Base-by-base conservation (phyloP, 768 basidiomycete genomes). In the Dictyophora rubrovolvata region DNA sequence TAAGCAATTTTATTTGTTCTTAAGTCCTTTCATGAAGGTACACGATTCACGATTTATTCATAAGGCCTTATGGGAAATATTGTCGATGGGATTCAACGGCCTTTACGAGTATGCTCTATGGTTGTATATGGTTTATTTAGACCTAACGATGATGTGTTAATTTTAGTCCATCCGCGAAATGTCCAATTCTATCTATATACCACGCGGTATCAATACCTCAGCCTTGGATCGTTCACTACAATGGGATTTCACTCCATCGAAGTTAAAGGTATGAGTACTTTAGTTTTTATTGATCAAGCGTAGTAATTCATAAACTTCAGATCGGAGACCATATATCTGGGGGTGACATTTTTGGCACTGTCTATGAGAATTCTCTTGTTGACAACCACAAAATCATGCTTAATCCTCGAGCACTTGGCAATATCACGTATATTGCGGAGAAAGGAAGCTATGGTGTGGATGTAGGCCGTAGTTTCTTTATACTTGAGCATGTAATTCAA, bases 181-280 rank as follows among this genome's bases (percentile, higher is more conserved):
- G 47, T 97, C 96, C 49, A 88, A 97, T 67, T 96, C 93, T n/a
- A 99, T 99, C 68, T 99, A 99, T 73, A 98, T 99, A 62, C 96
- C 96, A 63, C 88, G 93, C 67, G 96, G 96, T 58, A 98, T 99
- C 73, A 98, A 98, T 74, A 98, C 96, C 35, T 85, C 94, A 63
- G 89, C 94, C 22, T 82, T 99, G 23, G 90, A 93, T 70, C 85
- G 96, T 53, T 78, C 78, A 18, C 72, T 93, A 62, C 77, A 90
- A 70, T 99, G 96, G 96, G 96, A 99, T 70, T 99, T 98, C 71
- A 87, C 82, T 54, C 94, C 93, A 9, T 74, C 80, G 10, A 76
- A 80, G 50, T 89, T 83, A 77, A 89, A 88, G 74, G 88, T 89
- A 66, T 21, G 65, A 63, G 48, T 48, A 20, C 61, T 47, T 34